phyloP scores from a whole-genome alignment of 225 moss, liverwort and hornwort species.

The Neckera pumila region DNA sequence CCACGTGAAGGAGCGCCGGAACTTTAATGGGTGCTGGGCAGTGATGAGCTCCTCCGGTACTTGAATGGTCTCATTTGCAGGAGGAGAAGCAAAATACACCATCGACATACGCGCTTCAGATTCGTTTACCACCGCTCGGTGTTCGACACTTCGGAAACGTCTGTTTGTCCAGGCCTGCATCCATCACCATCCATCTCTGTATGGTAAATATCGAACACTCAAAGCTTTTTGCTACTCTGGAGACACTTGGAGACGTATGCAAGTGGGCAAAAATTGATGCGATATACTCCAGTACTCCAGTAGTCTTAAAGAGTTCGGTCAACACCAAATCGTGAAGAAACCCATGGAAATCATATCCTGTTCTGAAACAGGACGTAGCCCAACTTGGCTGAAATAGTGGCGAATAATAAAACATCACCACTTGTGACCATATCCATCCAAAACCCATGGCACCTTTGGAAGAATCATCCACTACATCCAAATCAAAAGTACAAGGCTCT shows the following conservation, averaged over 20 bases:
- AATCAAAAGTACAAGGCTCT: too few species aligned
- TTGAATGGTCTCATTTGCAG: background rate
- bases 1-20: slow-evolving; percentile 32
- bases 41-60: slow-evolving; percentile 13
- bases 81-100: slow-evolving; percentile 31
- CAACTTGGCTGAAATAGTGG: background rate
- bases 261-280: background rate
- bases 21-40: background rate
- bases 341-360: background rate
- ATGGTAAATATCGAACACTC: background rate
- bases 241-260: background rate
- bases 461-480: background rate
- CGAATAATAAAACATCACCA: background rate
- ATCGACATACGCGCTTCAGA: slow-evolving; percentile 23
- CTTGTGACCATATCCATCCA: background rate
- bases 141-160: slow-evolving; percentile 31
- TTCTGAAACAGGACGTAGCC: background rate
- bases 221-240: background rate
- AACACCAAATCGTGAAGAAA: background rate
- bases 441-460: background rate
- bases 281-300: too few species aligned
- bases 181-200: background rate
- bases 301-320: background rate
- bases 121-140: slow-evolving; percentile 48
- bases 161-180: slow-evolving; percentile 53